A percentile compares a stretch with the other conserved stretches of the same genome.
Evolutionary conservation across 768 basidiomycete genomes (phyloP).

Genomic region (Trametes gibbosa): DNA sequence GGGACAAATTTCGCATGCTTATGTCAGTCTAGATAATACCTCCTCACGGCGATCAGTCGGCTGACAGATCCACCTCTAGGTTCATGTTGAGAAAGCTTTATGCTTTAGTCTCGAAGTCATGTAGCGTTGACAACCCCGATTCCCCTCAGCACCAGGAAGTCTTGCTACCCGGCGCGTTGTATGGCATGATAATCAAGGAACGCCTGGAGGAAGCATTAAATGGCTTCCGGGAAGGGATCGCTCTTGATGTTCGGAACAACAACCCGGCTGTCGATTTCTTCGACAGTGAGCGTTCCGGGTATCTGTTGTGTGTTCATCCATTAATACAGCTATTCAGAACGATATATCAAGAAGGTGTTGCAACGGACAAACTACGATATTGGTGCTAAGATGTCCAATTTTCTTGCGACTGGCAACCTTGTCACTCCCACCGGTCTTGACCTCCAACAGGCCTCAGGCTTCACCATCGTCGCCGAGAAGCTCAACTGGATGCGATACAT

Average conservation of each 20-base stretch:
- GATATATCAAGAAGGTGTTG: constrained; percentile 76
- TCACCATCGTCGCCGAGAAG: constrained; percentile 98
- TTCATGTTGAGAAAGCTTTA: constrained; percentile 98
- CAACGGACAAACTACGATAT: constrained; percentile 87
- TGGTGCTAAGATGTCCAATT: constrained; percentile 85
- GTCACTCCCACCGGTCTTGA: constrained; percentile 94
- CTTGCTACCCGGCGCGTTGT: constrained; percentile 86
- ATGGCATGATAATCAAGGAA: constrained; percentile 98
- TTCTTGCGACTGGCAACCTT: constrained; percentile 96
- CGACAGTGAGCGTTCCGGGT: constrained; percentile 59
- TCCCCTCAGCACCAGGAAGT: constrained; percentile 99
- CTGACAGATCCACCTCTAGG: constrained; percentile 38
- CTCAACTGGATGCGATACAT: constrained; percentile 98
- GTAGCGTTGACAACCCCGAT: constrained; percentile 95
- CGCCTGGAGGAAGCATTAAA: constrained; percentile 87
- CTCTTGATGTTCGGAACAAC: constrained; percentile 71
- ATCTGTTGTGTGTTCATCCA: background rate
- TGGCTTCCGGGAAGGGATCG: constrained; percentile 66
- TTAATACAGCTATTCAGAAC: constrained; percentile 46
- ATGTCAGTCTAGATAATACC: constrained; percentile 54
- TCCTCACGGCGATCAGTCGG: background rate
- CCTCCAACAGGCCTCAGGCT: constrained; percentile 96
- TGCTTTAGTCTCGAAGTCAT: constrained; percentile 83
- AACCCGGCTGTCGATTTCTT: constrained; percentile 79
- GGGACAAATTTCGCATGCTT: constrained; percentile 94